These are phyloP conservation scores for Xylariaceae sp. DNA, from an alignment of 2,329 filamentous ascomycete genomes.

Conservation along the genomic window DNA sequence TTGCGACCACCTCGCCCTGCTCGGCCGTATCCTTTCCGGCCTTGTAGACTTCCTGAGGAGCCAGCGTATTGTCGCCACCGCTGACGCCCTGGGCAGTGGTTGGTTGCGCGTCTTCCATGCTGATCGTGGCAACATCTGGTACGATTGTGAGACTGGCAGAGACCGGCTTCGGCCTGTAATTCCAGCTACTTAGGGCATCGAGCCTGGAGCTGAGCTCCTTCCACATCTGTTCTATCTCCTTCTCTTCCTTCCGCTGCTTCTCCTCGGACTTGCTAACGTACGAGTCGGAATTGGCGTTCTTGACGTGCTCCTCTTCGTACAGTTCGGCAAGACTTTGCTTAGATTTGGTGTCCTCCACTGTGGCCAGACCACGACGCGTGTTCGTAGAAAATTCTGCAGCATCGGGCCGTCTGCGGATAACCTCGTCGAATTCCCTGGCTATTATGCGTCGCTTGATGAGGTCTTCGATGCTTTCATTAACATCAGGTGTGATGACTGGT, in stretches of 20 bases:
- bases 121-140: constrained; percentile 82
- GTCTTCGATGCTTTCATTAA: constrained; percentile 86
- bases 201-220: constrained; percentile 72
- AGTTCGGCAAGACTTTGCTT: constrained; percentile 83
- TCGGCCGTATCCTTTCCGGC: constrained; percentile 61
- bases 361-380: constrained; percentile 65
- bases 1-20: constrained; percentile 67
- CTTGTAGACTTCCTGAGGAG: constrained; percentile 90
- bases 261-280: constrained; percentile 80
- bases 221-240: constrained; percentile 79
- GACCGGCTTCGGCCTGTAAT: constrained; percentile 86
- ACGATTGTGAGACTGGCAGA: constrained; percentile 81
- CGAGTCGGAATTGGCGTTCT: constrained; percentile 66
- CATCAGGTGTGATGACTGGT: constrained; percentile 85
- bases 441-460: constrained; percentile 92
- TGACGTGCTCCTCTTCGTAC: constrained; percentile 89
- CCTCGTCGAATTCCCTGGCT: constrained; percentile 85
- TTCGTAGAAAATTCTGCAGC: constrained; percentile 54
- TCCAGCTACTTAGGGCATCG: constrained; percentile 86
- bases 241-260: constrained; percentile 74
- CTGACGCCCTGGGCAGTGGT: constrained; percentile 70
- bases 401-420: constrained; percentile 75
- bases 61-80: constrained; percentile 67
- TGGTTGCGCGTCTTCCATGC: constrained; percentile 93
- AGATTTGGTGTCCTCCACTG: constrained; percentile 83